Conservation (phyloP, 169 alveolate genomes). For the Theileria parva region DNA sequence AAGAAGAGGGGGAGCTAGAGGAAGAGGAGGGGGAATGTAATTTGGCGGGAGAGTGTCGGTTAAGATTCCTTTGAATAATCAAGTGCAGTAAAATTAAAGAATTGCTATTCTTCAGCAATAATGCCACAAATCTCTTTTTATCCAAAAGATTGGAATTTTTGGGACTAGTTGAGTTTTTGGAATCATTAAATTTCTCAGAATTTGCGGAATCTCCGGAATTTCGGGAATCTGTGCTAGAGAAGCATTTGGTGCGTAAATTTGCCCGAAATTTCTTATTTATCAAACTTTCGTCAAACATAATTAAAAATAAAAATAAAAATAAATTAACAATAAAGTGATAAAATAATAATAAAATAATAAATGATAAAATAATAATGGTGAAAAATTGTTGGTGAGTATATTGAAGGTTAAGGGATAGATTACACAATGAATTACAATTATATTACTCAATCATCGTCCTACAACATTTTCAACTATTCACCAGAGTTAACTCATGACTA, state of each 20-base stretch:
- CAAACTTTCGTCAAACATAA: too few species aligned
- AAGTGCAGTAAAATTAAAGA: constrained; percentile 35
- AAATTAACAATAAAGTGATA: not conserved
- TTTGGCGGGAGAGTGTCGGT: constrained; percentile 22
- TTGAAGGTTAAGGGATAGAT: not conserved
- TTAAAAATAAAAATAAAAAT: too few species aligned
- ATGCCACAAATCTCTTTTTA: not conserved
- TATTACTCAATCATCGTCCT: too few species aligned
- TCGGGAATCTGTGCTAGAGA: not conserved
- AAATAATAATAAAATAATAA: not conserved
- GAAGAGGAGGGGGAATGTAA: too few species aligned
- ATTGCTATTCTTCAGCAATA: constrained; percentile 8
- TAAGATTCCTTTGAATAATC: constrained; percentile 43
- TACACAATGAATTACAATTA: too few species aligned
- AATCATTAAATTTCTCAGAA: too few species aligned
- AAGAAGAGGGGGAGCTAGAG: too few species aligned
- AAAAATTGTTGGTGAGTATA: not conserved
- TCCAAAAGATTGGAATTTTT: too few species aligned
- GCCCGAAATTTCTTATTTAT: constrained; percentile 34
- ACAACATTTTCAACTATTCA: not conserved
- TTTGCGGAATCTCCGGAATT: too few species aligned
- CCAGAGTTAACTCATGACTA: too few species aligned
- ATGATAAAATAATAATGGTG: not conserved
- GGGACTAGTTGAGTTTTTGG: too few species aligned
- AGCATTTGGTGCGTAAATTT: constrained; percentile 44